Evolutionary conservation across 768 basidiomycete genomes (phyloP).

Genomic region (Exidia glandulosa): DNA sequence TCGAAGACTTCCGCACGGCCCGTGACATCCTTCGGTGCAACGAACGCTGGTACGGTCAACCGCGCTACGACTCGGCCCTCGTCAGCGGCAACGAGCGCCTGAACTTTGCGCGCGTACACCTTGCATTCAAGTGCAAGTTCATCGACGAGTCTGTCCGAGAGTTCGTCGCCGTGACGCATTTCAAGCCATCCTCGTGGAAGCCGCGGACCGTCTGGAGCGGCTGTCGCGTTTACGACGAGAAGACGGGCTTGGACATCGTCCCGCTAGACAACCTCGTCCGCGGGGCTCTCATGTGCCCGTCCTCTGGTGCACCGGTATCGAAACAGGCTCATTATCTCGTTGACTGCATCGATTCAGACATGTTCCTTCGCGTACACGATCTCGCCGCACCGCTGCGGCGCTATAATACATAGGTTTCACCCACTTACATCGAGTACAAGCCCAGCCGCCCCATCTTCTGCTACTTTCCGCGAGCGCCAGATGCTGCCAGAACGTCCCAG

Average conservation of each 20-base stretch:
- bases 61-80: slow-evolving; percentile 12
- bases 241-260: slow-evolving; percentile 4
- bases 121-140: neutral
- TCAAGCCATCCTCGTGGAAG: neutral
- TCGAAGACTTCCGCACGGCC: slow-evolving; percentile 17
- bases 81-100: slow-evolving; percentile 6
- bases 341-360: slow-evolving; percentile 1
- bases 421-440: no score
- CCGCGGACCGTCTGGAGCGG: slow-evolving; percentile 13
- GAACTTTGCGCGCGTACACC: neutral
- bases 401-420: no score
- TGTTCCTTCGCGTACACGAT: neutral
- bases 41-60: slow-evolving; percentile 13
- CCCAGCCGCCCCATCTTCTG: no score
- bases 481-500: no score
- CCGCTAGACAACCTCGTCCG: neutral
- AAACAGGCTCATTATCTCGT: neutral
- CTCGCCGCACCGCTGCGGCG: no score
- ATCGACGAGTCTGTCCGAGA: slow-evolving; percentile 2
- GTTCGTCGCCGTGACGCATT: slow-evolving; percentile 9
- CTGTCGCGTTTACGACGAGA: slow-evolving; percentile 10
- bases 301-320: neutral
- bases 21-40: slow-evolving; percentile 18
- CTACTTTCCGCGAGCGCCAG: no score
- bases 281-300: neutral